These are phyloP conservation scores for Phialophora verrucosa DNA, from an alignment of 2,329 filamentous ascomycete species.

Conservation along the genomic window DNA sequence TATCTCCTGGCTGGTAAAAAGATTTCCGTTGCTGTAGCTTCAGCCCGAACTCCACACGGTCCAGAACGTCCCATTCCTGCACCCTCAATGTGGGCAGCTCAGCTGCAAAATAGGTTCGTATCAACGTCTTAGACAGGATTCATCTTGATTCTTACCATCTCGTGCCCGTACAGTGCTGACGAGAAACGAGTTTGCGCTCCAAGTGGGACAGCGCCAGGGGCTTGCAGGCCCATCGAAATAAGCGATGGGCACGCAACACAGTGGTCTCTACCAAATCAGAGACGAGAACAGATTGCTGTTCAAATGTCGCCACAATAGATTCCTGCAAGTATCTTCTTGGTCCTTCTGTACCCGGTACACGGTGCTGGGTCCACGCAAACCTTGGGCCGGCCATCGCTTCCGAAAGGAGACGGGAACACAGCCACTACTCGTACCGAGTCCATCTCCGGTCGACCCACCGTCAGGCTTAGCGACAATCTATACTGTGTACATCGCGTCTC, in stretches of 20 bases:
- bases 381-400: neutral
- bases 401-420: neutral
- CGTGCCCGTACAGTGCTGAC: neutral
- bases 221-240: conserved; percentile 8
- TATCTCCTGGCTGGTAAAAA: neutral
- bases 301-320: neutral
- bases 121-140: too few species aligned
- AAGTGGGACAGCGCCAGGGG: conserved; percentile 7
- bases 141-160: neutral
- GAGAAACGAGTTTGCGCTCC: neutral
- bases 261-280: conserved; percentile 10
- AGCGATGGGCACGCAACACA: conserved; percentile 15
- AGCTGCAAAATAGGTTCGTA: too few species aligned
- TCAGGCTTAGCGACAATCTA: conserved; percentile 4
- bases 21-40: conserved; percentile 7
- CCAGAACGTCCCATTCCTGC: conserved; percentile 21
- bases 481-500: neutral
- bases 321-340: neutral
- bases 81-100: neutral
- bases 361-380: neutral
- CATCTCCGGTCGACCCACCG: conserved; percentile 8
- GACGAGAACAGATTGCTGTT: neutral
- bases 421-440: neutral
- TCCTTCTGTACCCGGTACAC: neutral
- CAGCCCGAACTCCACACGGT: conserved; percentile 24